Conservation (phyloP, 1,284 basidiomycete genomes). For the Puccinia novopanici region DNA sequence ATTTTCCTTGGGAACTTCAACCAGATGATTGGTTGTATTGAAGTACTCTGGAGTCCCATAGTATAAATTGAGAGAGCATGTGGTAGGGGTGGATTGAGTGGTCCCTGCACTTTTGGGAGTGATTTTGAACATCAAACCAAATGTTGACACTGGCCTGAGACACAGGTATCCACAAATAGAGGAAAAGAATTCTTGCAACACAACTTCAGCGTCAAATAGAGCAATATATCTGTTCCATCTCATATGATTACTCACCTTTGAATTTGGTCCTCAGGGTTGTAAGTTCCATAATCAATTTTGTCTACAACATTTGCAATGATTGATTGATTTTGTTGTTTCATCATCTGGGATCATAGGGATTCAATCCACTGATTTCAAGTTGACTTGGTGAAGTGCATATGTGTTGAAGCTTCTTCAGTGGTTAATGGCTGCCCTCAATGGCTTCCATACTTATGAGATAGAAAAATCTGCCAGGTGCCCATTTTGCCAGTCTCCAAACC, state of each 20-base stretch:
- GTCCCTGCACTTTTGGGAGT: background rate
- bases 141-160: background rate
- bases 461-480: background rate
- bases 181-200: background rate
- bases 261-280: background rate
- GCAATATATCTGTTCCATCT: background rate
- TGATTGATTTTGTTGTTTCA: background rate
- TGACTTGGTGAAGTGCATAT: background rate
- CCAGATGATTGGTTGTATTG: background rate
- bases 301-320: background rate
- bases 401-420: background rate
- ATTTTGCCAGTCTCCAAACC: constrained; percentile 7
- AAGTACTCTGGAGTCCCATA: background rate
- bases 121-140: background rate
- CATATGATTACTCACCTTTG: background rate
- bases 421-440: background rate
- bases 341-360: background rate
- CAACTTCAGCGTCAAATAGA: background rate
- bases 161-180: background rate
- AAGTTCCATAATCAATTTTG: background rate
- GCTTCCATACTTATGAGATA: background rate
- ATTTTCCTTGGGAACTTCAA: background rate
- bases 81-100: background rate
- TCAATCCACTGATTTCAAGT: constrained; percentile 17
- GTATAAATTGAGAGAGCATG: background rate